A percentile compares a stretch with the other conserved stretches of the same genome.
Evolutionary conservation across 345 rosid species (phyloP).

Genomic region (Heritiera littoralis): DNA sequence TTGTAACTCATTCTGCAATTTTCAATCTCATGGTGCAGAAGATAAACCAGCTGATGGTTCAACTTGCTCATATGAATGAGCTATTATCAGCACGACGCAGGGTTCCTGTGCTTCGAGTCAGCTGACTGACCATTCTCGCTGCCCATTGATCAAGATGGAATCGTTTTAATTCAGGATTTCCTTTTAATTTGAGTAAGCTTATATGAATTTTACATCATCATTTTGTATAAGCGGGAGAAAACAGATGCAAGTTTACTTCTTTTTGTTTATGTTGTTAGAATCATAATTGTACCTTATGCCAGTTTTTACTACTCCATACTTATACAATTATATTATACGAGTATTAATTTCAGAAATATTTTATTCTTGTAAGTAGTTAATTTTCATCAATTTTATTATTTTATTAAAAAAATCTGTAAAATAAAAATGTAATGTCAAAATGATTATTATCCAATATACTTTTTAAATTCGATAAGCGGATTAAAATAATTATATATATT

Average conservation of each 20-base stretch:
- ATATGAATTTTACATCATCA: neutral
- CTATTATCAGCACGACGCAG: slow-evolving; percentile 34
- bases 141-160: neutral
- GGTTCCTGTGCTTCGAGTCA: slow-evolving; percentile 47
- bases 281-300: too few relatives aligned
- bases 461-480: too few relatives aligned
- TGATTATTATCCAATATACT: too few relatives aligned
- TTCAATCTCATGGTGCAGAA: slow-evolving; percentile 34
- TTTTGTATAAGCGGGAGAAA: neutral
- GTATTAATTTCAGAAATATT: neutral
- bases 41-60: slow-evolving; percentile 46
- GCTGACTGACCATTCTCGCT: slow-evolving; percentile 12
- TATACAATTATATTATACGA: neutral
- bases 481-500: too few relatives aligned
- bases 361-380: too few relatives aligned
- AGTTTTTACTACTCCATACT: neutral
- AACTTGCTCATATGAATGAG: slow-evolving; percentile 43
- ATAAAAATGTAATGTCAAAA: too few relatives aligned
- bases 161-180: neutral
- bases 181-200: neutral
- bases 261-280: too few relatives aligned
- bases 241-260: neutral
- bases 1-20: neutral
- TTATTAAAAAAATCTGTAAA: too few relatives aligned
- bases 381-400: too few relatives aligned